A percentile compares a stretch with the other conserved stretches of the same genome.
Evolutionary conservation across 2,329 filamentous ascomycete genomes (phyloP).

Genomic region (Fusarium graminum): DNA sequence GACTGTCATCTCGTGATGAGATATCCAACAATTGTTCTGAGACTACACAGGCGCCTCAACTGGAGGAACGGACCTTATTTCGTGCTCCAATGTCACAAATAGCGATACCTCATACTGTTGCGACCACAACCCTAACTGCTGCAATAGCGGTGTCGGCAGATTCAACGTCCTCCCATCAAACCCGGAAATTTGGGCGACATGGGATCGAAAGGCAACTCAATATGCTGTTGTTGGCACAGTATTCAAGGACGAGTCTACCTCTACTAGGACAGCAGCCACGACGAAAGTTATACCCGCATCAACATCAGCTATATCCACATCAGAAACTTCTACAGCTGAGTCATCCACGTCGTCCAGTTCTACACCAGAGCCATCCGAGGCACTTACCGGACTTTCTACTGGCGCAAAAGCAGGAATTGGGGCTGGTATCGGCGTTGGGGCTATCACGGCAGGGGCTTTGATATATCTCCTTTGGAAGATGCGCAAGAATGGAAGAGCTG

Average conservation of each 20-base stretch:
- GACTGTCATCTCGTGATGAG: neutral
- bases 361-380: neutral
- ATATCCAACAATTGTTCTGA: constrained; percentile 1
- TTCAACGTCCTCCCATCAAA: constrained; percentile 44
- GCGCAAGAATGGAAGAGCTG: constrained; percentile 19
- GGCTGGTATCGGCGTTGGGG: constrained; percentile 18
- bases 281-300: neutral
- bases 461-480: constrained; percentile 35
- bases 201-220: constrained; percentile 25
- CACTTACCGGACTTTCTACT: constrained; percentile 1
- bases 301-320: constrained; percentile 2
- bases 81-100: constrained; percentile 45
- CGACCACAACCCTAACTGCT: constrained; percentile 43
- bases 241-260: constrained; percentile 9
- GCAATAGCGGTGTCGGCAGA: constrained; percentile 45
- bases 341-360: neutral
- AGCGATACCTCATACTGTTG: constrained; percentile 47
- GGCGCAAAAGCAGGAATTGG: constrained; percentile 34
- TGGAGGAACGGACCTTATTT: constrained; percentile 47
- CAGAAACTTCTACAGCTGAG: constrained; percentile 3
- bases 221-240: constrained; percentile 40
- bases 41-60: constrained; percentile 24
- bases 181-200: constrained; percentile 43
- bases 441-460: constrained; percentile 3
- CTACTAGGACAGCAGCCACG: constrained; percentile 6